Evolutionary conservation across 2,329 filamentous ascomycete genomes (phyloP).

Genomic region (Sporothrix protearum): DNA sequence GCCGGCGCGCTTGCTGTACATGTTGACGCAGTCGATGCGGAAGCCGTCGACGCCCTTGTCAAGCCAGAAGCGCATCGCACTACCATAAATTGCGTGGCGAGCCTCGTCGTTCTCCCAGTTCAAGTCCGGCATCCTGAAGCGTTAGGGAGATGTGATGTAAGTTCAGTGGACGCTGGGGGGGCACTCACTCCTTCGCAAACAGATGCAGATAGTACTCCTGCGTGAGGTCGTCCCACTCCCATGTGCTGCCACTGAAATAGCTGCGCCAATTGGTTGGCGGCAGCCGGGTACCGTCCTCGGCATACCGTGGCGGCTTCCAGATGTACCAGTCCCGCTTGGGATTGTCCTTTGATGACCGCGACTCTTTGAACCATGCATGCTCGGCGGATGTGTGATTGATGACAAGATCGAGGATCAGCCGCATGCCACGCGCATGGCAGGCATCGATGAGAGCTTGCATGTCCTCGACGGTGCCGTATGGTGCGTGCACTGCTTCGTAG

Average conservation of each 20-base stretch:
- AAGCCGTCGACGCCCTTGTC: slow-evolving; percentile 69
- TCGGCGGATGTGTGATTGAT: slow-evolving; percentile 74
- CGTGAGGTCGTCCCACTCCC: slow-evolving; percentile 70
- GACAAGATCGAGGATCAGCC: slow-evolving; percentile 63
- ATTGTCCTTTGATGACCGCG: slow-evolving; percentile 56
- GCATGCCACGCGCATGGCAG: slow-evolving; percentile 59
- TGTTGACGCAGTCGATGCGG: slow-evolving; percentile 71
- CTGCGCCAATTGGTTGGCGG: slow-evolving; percentile 73
- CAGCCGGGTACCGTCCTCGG: slow-evolving; percentile 55
- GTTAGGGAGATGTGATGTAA: background rate
- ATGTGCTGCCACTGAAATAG: slow-evolving; percentile 60
- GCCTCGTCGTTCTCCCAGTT: slow-evolving; percentile 75
- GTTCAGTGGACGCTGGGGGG: too few species aligned
- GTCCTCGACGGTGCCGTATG: slow-evolving; percentile 63
- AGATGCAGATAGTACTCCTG: slow-evolving; percentile 74
- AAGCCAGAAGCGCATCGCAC: slow-evolving; percentile 76
- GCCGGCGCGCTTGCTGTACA: slow-evolving; percentile 61
- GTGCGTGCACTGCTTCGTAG: slow-evolving; percentile 52
- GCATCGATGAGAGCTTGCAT: slow-evolving; percentile 59
- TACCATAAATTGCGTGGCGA: slow-evolving; percentile 65
- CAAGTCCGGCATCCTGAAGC: slow-evolving; percentile 67
- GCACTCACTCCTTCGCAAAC: slow-evolving; percentile 51
- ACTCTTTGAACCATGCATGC: slow-evolving; percentile 69
- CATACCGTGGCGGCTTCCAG: slow-evolving; percentile 41
- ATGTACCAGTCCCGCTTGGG: slow-evolving; percentile 59